phyloP scores from a whole-genome alignment of 202 grass and related monocot species.

The Hordeum pubiflorum region DNA sequence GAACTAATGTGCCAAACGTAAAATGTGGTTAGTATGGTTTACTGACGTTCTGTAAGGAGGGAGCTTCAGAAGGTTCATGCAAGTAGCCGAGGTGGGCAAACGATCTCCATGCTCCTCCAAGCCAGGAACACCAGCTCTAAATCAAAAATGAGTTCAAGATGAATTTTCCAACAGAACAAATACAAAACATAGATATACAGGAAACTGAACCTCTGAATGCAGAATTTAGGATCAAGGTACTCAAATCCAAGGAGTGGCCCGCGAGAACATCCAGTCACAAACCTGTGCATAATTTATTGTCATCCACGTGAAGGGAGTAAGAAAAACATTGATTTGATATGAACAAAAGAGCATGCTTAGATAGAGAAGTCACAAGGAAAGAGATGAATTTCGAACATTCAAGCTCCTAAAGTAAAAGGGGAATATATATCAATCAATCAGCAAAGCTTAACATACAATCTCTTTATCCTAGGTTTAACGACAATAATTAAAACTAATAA shows the following conservation, averaged over 20 bases:
- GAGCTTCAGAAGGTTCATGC: constrained; percentile 98
- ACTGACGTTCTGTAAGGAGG: constrained; percentile 80
- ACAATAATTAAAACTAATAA: neutral
- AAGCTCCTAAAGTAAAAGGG: neutral
- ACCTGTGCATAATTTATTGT: constrained; percentile 43
- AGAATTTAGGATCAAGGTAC: constrained; percentile 96
- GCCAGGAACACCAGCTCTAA: constrained; percentile 43
- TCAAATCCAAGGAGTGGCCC: constrained; percentile 96
- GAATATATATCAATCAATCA: neutral
- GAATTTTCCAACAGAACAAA: constrained; percentile 8
- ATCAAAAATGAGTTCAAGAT: neutral
- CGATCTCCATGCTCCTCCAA: constrained; percentile 73
- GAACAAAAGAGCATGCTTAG: neutral
- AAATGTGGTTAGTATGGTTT: neutral
- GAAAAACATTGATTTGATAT: constrained; percentile 5
- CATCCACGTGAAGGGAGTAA: neutral
- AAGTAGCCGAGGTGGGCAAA: constrained; percentile 86
- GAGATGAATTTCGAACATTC: neutral
- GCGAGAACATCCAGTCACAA: constrained; percentile 97
- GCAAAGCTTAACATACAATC: neutral
- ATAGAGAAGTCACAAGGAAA: neutral
- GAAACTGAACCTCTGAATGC: constrained; percentile 76
- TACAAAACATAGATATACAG: constrained; percentile 8
- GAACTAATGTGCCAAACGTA: neutral
- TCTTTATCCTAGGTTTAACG: neutral